A percentile compares a stretch with the other conserved stretches of the same genome.
phyloP scores from a whole-genome alignment of 2,329 filamentous ascomycete species.

The Cladosporium sp. region DNA sequence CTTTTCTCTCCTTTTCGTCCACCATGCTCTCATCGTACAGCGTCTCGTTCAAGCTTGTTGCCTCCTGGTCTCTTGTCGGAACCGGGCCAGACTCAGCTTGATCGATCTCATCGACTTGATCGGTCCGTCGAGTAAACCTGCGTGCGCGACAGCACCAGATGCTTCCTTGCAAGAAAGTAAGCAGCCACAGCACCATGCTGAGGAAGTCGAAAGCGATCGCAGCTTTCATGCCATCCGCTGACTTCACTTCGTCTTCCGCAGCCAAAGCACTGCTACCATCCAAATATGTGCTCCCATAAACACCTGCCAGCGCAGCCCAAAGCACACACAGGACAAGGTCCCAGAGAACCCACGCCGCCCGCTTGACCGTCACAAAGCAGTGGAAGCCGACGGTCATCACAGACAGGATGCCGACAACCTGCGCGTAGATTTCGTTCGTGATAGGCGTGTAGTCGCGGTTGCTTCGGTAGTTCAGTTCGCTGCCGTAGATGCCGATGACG shows the following conservation, averaged over 20 bases:
- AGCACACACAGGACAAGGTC: neutral
- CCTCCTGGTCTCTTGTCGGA: neutral
- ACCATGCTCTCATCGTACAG: neutral
- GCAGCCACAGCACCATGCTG: neutral
- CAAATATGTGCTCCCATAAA: neutral
- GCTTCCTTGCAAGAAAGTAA: neutral
- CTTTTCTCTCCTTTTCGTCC: neutral
- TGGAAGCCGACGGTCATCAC: neutral
- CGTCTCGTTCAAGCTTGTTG: neutral
- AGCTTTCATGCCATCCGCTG: neutral
- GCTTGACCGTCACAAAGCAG: slow-evolving; percentile 1
- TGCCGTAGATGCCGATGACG: neutral
- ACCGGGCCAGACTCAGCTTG: neutral
- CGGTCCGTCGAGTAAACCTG: neutral
- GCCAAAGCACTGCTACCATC: neutral
- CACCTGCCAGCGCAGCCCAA: neutral
- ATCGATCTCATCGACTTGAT: neutral
- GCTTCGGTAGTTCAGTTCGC: neutral
- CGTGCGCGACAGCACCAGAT: neutral
- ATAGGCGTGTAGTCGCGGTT: neutral
- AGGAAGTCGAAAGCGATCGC: slow-evolving; percentile 3
- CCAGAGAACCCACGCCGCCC: neutral
- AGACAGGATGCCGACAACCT: slow-evolving; percentile 2
- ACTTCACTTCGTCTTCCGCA: neutral
- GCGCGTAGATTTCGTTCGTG: slow-evolving; percentile 5